Conservation (phyloP, 1,139 yeast species). For the Zygosaccharomyces pseudobailii region DNA sequence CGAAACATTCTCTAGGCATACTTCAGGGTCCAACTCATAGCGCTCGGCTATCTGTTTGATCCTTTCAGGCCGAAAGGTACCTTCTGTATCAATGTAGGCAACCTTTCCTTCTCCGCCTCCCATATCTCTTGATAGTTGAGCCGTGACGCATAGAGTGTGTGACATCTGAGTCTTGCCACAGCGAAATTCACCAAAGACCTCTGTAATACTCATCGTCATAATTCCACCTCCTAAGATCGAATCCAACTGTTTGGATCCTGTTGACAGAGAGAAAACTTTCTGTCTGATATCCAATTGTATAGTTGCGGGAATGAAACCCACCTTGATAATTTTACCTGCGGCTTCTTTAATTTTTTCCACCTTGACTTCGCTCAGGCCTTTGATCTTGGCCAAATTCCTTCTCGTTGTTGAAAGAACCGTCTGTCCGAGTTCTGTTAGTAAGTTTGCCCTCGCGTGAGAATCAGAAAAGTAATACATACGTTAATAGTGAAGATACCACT, state of each 20-base stretch:
- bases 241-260: constrained; percentile 53
- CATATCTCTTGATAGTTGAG: constrained; percentile 50
- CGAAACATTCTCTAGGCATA: constrained; percentile 49
- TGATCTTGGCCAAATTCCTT: constrained; percentile 48
- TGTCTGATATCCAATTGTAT: constrained; percentile 47
- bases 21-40: constrained; percentile 50
- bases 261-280: constrained; percentile 44
- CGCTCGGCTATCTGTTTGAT: constrained; percentile 51
- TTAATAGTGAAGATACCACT: constrained; percentile 54
- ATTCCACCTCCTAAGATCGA: constrained; percentile 55
- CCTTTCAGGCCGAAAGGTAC: constrained; percentile 56
- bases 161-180: constrained; percentile 61
- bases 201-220: constrained; percentile 57
- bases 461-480: constrained; percentile 32
- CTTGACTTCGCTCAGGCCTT: constrained; percentile 53
- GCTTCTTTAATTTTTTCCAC: constrained; percentile 63
- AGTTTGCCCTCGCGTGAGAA: neutral
- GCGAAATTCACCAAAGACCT: constrained; percentile 59
- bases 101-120: constrained; percentile 64
- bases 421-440: constrained; percentile 26
- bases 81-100: constrained; percentile 58
- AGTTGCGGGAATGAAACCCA: constrained; percentile 53
- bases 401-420: constrained; percentile 52
- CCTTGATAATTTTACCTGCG: constrained; percentile 45
- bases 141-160: constrained; percentile 55